Conservation (phyloP, 257 asterid species). For the Asclepias syriaca region DNA sequence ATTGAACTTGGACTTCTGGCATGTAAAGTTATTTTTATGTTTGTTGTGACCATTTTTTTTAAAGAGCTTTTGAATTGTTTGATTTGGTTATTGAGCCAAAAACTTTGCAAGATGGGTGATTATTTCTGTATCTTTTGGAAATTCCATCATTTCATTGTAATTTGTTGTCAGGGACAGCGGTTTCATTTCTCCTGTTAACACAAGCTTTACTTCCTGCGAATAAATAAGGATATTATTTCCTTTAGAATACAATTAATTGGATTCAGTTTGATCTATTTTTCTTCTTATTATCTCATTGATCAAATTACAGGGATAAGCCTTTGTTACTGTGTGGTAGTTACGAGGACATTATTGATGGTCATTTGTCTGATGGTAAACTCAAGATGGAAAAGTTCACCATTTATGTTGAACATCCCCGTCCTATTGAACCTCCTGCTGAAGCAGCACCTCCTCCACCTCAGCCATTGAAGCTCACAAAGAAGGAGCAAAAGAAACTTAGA, state of each 20-base stretch:
- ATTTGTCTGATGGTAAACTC: constrained; percentile 35
- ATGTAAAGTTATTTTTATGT: background rate
- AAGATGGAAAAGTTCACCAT: constrained; percentile 75
- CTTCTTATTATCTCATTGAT: background rate
- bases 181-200: background rate
- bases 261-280: background rate
- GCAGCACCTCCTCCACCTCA: constrained; percentile 94
- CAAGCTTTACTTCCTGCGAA: background rate
- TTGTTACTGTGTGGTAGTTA: constrained; percentile 55
- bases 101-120: background rate
- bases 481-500: constrained; percentile 93
- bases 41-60: background rate
- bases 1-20: background rate
- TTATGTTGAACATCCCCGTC: constrained; percentile 83
- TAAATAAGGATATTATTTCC: background rate
- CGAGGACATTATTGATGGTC: constrained; percentile 41
- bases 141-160: background rate
- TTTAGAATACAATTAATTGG: background rate
- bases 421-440: constrained; percentile 91
- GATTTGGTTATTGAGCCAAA: background rate
- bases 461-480: constrained; percentile 82
- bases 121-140: background rate
- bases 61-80: background rate
- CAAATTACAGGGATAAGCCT: constrained; percentile 64
- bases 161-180: background rate